Base-by-base conservation (phyloP, 768 basidiomycete species). In the Suillus ampliporus region DNA sequence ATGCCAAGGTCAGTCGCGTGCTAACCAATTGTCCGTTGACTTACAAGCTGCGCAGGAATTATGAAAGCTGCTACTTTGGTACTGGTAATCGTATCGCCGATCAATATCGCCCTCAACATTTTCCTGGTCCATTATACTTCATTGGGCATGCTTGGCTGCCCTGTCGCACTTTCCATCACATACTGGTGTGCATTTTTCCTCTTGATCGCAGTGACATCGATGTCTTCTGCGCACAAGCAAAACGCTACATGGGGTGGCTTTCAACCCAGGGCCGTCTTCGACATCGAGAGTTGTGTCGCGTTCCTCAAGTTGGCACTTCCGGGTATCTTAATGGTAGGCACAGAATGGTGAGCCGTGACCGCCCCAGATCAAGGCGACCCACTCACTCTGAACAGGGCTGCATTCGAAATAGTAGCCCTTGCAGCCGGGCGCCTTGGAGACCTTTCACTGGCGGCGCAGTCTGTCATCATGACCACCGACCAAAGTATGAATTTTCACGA, bases 371-470 rank as follows among this genome's bases (percentile, higher is more conserved):
- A 38, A 14, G 40, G 13, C 28, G 28, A n/a, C 4, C n/a, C 9
- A 52, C 40, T 37, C n/a, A 62, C 47, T 47, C 64, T 51, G 35
- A 48, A 62, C 44, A 91, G 90, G 90, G 88, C 88, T 48, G 89
- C 90, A 0, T 93, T 92, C 66, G 91, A 93, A 70, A 90, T 92
- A 43, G 91, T 92, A 13, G 89, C 91, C 5, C 77, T 93, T 26
- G 88, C 89, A 19, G 91, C 91, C 4, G 91, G 90, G 5, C 81
- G 85, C 21, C 78, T 93, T 4, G 91, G 90, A 8, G 70, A 82
- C n/a, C 71, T 89, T 37, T 78, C 89, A 1, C 80, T 92, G 40
- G 89, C 89, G 4, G 90, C 89, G 2, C 91, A 93, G 67, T 88
- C 89, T 0, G 86, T 90, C 51, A 90, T 91, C 60, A 92, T 91